Base-by-base conservation (phyloP, 805 yeast genomes). In the Candida schatavii region DNA sequence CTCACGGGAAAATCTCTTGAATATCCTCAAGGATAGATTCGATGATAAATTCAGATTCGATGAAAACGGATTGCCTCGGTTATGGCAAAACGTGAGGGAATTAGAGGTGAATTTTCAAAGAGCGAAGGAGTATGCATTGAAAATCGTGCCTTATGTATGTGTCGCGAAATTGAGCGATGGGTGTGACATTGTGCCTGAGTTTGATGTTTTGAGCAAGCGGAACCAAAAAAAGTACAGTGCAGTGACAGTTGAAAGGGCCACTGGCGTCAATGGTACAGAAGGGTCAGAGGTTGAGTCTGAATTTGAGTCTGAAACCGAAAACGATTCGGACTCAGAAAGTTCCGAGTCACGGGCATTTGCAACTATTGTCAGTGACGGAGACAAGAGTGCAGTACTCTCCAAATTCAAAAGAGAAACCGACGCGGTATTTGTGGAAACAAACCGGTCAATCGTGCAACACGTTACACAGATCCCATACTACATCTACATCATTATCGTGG, bases 41-140 rank as follows among this genome's bases (percentile, higher is more conserved):
- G 97, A 91, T 52, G 87, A 81, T 43, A 69, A 64, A 33, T 91
- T 93, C 68, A 74, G 91, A 51, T 93, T 85, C 58, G 97, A 89
- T 59, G 81, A 76, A 27, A 75, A 82, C 46, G 95, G 90, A 2
- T 62, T 88, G 22, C 99, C 99, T 11, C 75, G 80, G 29, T 70
- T 90, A 25, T 91, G 95, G 86, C 80, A 78, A 49, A 81, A 80
- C 41, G 76, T 83, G 23, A 72, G 70, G 32, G 95, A 90, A 51
- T 77, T 93, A 44, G 95, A 89, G 43, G 60, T 61, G 2, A 75
- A 75, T 14, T 91, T 80, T 54, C 69, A 72, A 29, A 62, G 67
- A 14, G 83, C 97, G 2, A 80, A 78, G 49, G 70, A 73, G 2
- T 55, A 65, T 27, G 81, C 96, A 0, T 55, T 83, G 44, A 59